These are phyloP conservation scores for Penicillium verrucosum DNA, from an alignment of 2,329 filamentous ascomycete genomes.

Conservation along the genomic window DNA sequence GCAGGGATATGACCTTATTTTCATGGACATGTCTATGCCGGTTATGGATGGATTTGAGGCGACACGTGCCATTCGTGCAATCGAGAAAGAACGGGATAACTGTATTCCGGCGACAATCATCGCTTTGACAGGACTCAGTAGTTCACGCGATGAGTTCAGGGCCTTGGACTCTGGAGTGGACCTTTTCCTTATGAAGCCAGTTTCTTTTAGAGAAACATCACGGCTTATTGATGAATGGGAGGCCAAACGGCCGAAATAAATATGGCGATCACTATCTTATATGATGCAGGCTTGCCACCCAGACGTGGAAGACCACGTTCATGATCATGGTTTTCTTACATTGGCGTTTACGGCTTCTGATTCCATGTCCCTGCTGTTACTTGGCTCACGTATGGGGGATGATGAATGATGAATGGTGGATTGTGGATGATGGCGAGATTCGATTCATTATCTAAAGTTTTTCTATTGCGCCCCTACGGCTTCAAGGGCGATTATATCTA, in stretches of 20 bases:
- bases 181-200: conserved; percentile 46
- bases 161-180: conserved; percentile 42
- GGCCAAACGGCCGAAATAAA: not conserved
- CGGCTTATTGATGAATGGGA: conserved; percentile 35
- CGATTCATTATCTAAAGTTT: not conserved
- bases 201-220: conserved; percentile 42
- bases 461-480: not conserved
- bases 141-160: conserved; percentile 38
- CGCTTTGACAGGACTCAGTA: conserved; percentile 44
- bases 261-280: not conserved
- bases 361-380: not conserved
- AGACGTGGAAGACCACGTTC: not conserved
- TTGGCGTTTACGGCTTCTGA: not conserved
- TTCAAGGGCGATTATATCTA: not conserved
- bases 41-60: conserved; percentile 48
- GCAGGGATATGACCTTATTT: conserved; percentile 41
- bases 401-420: not conserved
- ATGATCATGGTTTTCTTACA: not conserved
- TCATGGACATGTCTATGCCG: conserved; percentile 49
- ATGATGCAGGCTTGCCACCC: not conserved
- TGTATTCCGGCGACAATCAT: conserved; percentile 37
- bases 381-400: not conserved
- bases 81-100: conserved; percentile 19
- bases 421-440: not conserved
- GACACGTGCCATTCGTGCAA: conserved; percentile 41